Evolutionary conservation across 352 stramenopile genomes (phyloP), one percentile per base, ranked within the genome.

Genomic region (Thalassiosira hispida): DNA sequence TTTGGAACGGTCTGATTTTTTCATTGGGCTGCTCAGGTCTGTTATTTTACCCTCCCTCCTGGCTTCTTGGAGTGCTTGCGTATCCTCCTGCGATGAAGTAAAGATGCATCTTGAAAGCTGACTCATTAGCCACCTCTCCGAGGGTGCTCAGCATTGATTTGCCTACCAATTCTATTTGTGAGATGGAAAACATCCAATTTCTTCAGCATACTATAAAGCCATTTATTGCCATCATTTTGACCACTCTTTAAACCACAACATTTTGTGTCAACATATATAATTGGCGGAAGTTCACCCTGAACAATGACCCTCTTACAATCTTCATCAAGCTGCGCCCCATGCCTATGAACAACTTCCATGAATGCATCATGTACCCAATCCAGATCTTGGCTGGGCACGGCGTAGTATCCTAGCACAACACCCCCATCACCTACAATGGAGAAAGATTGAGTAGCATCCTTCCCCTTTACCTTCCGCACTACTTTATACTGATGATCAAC

Each of bases 401-500:
- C 66, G 35, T 67, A 65, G 46, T 60, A 64, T 22, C 29, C 20
- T 23, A 75, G 18, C 0, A 57, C 64, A 33, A 73, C 9, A 51
- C 64, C 64, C 1, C n/a, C 27, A 27, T 64, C 53, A 27, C 49
- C 33, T 38, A 51, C 20, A 52, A 73, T 23, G 4, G 40, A 6
- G 22, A 63, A 64, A 18, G 61, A 69, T 59, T 40, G 27, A 16
- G 11, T 20, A 1, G 9, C 61, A n/a, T 69, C 31, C 0, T 59
- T 29, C 0, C 61, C 61, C 3, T 29, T 56, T n/a, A 27, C 42
- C 31, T 40, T 44, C 14, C n/a, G 12, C 0, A 69, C 61, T 44
- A 69, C 61, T 59, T 69, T 69, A 1, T 8, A 7, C 22, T 69
- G 42, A 9, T 69, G 61, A 69, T 69, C 42, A 14, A 69, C 59